phyloP scores from a whole-genome alignment of 805 yeast species.

The Candida patagonica region DNA sequence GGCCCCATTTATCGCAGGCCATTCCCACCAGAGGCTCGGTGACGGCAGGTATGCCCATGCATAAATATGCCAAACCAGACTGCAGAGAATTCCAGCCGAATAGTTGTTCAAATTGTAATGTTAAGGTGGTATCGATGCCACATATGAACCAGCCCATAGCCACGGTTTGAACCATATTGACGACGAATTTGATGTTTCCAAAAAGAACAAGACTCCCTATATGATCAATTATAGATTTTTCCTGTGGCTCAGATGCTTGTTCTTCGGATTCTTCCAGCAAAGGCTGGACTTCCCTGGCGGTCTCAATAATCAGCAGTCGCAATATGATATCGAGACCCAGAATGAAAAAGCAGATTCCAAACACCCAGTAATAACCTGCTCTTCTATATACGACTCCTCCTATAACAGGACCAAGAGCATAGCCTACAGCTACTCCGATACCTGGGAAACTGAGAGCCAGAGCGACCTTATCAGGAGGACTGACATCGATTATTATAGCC shows the following conservation, averaged over 20 bases:
- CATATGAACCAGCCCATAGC: slow-evolving; percentile 25
- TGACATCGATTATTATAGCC: slow-evolving; percentile 26
- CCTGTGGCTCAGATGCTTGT: neutral
- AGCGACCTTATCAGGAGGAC: slow-evolving; percentile 23
- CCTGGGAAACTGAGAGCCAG: slow-evolving; percentile 24
- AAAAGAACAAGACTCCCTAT: slow-evolving; percentile 5
- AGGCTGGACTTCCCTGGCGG: slow-evolving; percentile 3
- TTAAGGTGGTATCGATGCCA: slow-evolving; percentile 27
- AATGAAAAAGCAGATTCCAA: slow-evolving; percentile 23
- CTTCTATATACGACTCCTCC: slow-evolving; percentile 28
- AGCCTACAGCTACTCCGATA: slow-evolving; percentile 24
- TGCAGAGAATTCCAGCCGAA: slow-evolving; percentile 25
- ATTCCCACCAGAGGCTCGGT: slow-evolving; percentile 24
- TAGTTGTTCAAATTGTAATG: slow-evolving; percentile 22
- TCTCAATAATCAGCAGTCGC: slow-evolving; percentile 28
- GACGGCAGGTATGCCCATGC: slow-evolving; percentile 24
- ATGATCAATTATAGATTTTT: no score
- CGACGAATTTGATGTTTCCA: slow-evolving; percentile 15
- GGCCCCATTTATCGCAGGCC: slow-evolving; percentile 22
- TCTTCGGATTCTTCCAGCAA: no score
- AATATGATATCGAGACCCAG: slow-evolving; percentile 23
- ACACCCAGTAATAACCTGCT: slow-evolving; percentile 28
- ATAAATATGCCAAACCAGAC: slow-evolving; percentile 25
- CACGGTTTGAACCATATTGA: slow-evolving; percentile 19
- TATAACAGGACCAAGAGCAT: slow-evolving; percentile 26